Conservation (phyloP, 305 asterid species). For the Solanum hybrid region DNA sequence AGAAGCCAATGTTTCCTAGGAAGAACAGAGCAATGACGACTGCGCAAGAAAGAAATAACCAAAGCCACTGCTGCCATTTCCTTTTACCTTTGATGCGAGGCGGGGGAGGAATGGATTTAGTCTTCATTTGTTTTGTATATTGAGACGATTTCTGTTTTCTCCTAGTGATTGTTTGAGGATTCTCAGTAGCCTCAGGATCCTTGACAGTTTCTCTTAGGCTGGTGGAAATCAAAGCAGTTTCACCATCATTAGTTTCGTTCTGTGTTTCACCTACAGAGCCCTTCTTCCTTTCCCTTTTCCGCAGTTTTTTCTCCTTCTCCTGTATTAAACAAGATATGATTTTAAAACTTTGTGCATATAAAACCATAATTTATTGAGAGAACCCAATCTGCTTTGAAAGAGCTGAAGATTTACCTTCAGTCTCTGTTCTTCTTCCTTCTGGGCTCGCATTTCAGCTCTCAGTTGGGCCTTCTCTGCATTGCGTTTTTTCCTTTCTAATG, state of each 20-base stretch:
- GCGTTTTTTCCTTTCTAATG: slow-evolving; percentile 81
- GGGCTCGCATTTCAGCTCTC: slow-evolving; percentile 66
- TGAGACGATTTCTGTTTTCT: slow-evolving; percentile 29
- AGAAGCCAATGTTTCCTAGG: slow-evolving; percentile 55
- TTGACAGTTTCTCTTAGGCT: slow-evolving; percentile 18
- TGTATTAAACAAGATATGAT: slow-evolving; percentile 14
- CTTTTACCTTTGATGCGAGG: slow-evolving; percentile 58
- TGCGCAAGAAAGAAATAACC: slow-evolving; percentile 34
- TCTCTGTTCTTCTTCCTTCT: slow-evolving; percentile 76
- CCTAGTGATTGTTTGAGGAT: slow-evolving; percentile 12
- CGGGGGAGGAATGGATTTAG: slow-evolving; percentile 57
- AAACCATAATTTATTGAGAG: neutral
- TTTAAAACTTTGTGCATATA: neutral
- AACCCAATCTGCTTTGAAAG: neutral
- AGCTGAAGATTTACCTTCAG: slow-evolving; percentile 54
- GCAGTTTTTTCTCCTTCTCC: slow-evolving; percentile 78
- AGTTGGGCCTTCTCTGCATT: slow-evolving; percentile 59
- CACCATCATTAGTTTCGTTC: slow-evolving; percentile 26
- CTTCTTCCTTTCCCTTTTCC: slow-evolving; percentile 80
- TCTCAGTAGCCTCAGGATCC: slow-evolving; percentile 36
- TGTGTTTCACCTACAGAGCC: slow-evolving; percentile 24
- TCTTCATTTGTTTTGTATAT: slow-evolving; percentile 40
- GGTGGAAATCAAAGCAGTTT: slow-evolving; percentile 24
- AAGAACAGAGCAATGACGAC: slow-evolving; percentile 42
- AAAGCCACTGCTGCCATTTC: slow-evolving; percentile 60